Evolutionary conservation across 2,329 filamentous ascomycete genomes (phyloP).

Genomic region (Fusarium buharicum): DNA sequence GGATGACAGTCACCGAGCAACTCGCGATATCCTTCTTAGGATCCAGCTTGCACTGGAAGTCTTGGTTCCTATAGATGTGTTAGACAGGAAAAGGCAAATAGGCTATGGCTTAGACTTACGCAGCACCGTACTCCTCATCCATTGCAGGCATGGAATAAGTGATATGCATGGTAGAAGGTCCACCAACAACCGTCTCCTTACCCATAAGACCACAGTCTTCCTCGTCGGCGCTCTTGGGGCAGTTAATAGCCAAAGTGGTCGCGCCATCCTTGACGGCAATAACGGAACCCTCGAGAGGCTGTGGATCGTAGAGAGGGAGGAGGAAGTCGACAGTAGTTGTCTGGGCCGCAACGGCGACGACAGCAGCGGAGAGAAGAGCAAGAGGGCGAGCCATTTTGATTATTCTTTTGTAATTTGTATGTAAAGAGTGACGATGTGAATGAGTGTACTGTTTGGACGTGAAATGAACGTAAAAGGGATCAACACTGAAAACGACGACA

Average conservation of each 20-base stretch:
- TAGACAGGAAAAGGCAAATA: background rate
- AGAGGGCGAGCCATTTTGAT: slow-evolving; percentile 43
- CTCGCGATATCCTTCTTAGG: slow-evolving; percentile 38
- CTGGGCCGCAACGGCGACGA: slow-evolving; percentile 39
- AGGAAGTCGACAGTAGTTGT: slow-evolving; percentile 46
- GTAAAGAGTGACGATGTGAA: slow-evolving; percentile 22
- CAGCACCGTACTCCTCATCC: slow-evolving; percentile 18
- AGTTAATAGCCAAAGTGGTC: slow-evolving; percentile 49
- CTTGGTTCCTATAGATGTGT: slow-evolving; percentile 29
- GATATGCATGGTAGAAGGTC: slow-evolving; percentile 22
- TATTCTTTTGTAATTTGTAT: background rate
- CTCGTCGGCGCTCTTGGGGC: slow-evolving; percentile 27
- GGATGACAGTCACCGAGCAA: slow-evolving; percentile 36
- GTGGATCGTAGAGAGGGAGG: slow-evolving; percentile 40
- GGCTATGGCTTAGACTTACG: slow-evolving; percentile 27
- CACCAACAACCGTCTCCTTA: slow-evolving; percentile 43
- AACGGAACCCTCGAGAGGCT: slow-evolving; percentile 46
- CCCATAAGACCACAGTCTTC: slow-evolving; percentile 45
- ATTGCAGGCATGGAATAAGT: slow-evolving; percentile 4
- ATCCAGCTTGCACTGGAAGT: slow-evolving; percentile 43
- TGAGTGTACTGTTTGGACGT: slow-evolving; percentile 29
- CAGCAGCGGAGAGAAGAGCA: slow-evolving; percentile 41
- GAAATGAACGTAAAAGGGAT: slow-evolving; percentile 6
- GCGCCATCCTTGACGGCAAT: slow-evolving; percentile 42
- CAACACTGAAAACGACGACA: slow-evolving; percentile 2